A percentile compares a stretch with the other conserved stretches of the same genome.
Conservation (phyloP, 495 filamentous ascomycete species). For the Aspergillus heteromorphus region DNA sequence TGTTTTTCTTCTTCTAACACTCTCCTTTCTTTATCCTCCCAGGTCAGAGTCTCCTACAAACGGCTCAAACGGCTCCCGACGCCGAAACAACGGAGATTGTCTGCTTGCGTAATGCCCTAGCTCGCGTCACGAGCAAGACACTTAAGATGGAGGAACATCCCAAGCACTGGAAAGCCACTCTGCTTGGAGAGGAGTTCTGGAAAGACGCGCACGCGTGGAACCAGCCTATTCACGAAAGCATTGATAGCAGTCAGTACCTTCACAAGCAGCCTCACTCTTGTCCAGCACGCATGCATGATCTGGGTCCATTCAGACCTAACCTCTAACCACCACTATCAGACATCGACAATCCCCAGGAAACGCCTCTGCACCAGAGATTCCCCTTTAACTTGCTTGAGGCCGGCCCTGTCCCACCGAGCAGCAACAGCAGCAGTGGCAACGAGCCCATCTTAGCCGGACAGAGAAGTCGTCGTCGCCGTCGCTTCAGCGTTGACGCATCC, state of each 20-base stretch:
- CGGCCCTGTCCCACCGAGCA: not conserved
- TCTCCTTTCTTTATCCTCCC: no score
- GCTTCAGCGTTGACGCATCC: slow-evolving; percentile 24
- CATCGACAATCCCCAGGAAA: not conserved
- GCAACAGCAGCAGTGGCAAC: not conserved
- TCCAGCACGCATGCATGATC: no score
- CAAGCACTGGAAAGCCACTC: slow-evolving; percentile 25
- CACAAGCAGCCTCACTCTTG: not conserved
- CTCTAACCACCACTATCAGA: slow-evolving; percentile 4
- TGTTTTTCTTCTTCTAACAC: no score
- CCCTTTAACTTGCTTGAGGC: slow-evolving; percentile 28
- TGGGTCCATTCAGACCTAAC: no score
- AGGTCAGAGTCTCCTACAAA: no score
- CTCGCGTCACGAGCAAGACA: not conserved
- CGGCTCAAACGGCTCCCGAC: not conserved
- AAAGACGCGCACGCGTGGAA: slow-evolving; percentile 19
- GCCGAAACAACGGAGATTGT: not conserved
- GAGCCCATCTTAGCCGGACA: slow-evolving; percentile 10
- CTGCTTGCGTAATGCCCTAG: not conserved
- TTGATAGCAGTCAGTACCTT: slow-evolving; percentile 16
- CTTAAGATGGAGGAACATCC: slow-evolving; percentile 22
- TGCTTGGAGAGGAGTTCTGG: slow-evolving; percentile 31
- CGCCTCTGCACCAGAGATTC: slow-evolving; percentile 19
- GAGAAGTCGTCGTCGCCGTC: slow-evolving; percentile 21
- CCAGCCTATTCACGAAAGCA: slow-evolving; percentile 11